phyloP scores from a whole-genome alignment of 352 stramenopile species.

The Phytopythium litorale region DNA sequence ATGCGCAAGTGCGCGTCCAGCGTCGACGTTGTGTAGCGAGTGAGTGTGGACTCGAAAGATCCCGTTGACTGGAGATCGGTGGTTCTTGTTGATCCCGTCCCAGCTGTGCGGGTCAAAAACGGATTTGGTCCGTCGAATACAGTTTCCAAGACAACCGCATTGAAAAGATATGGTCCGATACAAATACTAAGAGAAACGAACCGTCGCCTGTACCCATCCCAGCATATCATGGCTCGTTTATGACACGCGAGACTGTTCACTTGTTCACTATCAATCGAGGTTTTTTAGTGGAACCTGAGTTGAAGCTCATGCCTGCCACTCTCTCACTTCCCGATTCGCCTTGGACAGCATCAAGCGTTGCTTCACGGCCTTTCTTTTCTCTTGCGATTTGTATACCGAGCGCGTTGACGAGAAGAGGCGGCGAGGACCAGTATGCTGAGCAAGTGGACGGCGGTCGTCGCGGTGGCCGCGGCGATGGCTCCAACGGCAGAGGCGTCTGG shows the following conservation, averaged over 20 bases:
- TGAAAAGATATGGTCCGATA: background rate
- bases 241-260: background rate
- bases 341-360: background rate
- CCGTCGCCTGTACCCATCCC: background rate
- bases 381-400: background rate
- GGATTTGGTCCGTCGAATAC: background rate
- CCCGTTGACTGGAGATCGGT: background rate
- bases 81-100: background rate
- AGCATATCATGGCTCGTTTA: background rate
- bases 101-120: no score
- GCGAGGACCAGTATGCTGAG: background rate
- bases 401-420: background rate
- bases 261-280: background rate
- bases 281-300: background rate
- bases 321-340: background rate
- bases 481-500: background rate
- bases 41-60: background rate
- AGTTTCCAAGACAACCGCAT: background rate
- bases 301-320: conserved; percentile 2
- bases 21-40: conserved; percentile 2
- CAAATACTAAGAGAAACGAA: background rate
- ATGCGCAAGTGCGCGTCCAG: conserved; percentile 5
- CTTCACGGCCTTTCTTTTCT: background rate
- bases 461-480: background rate
- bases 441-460: background rate